Conservation (phyloP, 1,284 basidiomycete species). For the Naganishia liquefaciens region DNA sequence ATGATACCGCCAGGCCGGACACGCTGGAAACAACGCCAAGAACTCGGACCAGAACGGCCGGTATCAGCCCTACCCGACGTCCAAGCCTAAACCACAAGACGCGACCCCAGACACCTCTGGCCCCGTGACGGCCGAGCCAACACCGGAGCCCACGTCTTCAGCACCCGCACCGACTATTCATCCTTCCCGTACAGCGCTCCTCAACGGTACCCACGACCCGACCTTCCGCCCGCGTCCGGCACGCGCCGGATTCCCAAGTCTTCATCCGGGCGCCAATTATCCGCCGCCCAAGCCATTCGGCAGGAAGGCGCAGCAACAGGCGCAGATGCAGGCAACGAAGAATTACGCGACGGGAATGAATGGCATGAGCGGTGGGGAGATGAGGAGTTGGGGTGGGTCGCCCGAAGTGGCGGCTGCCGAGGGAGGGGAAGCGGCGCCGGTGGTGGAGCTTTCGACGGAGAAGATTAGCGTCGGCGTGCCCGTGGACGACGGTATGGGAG, state of each 20-base stretch:
- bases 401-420: constrained; percentile 32
- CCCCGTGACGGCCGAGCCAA: constrained; percentile 28
- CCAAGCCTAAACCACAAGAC: constrained; percentile 14
- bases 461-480: neutral
- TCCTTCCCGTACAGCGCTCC: constrained; percentile 31
- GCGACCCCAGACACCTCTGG: constrained; percentile 24
- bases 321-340: neutral
- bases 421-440: constrained; percentile 28
- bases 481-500: neutral
- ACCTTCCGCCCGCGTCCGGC: neutral
- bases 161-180: constrained; percentile 34
- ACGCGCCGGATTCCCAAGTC: constrained; percentile 26
- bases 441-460: constrained; percentile 6
- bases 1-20: neutral
- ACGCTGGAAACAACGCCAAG: constrained; percentile 27
- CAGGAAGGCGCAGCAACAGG: constrained; percentile 1
- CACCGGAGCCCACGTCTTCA: constrained; percentile 35
- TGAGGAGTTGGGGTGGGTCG: constrained; percentile 51
- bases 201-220: constrained; percentile 8
- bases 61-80: constrained; percentile 32
- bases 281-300: constrained; percentile 25
- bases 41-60: constrained; percentile 2
- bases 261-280: constrained; percentile 31
- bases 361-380: constrained; percentile 38
- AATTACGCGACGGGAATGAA: constrained; percentile 42